phyloP scores from a whole-genome alignment of 73 alveolate genomes.

The Paramecium bursaria region DNA sequence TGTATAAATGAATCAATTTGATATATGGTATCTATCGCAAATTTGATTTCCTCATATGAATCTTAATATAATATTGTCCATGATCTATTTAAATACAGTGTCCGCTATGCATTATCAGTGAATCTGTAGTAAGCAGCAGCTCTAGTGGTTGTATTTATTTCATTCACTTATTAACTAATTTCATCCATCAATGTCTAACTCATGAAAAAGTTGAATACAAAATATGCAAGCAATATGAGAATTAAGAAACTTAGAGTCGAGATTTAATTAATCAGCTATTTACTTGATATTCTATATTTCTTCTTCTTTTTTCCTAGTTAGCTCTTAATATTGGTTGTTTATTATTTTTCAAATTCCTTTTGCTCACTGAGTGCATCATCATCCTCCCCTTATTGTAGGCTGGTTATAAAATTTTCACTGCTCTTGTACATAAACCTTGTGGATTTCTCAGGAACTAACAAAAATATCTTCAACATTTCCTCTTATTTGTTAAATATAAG shows the following conservation, averaged over 20 bases:
- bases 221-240: conserved; percentile 24
- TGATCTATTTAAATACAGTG: conserved; percentile 18
- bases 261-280: neutral
- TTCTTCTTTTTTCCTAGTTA: conserved; percentile 59
- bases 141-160: conserved; percentile 59
- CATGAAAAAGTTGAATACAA: conserved; percentile 41
- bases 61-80: neutral
- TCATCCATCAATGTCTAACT: conserved; percentile 15
- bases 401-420: conserved; percentile 63
- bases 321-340: conserved; percentile 1
- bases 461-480: conserved; percentile 41
- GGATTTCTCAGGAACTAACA: conserved; percentile 60
- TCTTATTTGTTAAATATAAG: neutral
- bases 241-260: neutral
- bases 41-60: neutral
- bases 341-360: conserved; percentile 63
- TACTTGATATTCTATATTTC: conserved; percentile 33
- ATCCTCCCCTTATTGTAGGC: conserved; percentile 62
- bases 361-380: conserved; percentile 48
- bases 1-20: conserved; percentile 60
- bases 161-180: conserved; percentile 28
- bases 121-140: conserved; percentile 53
- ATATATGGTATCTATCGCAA: conserved; percentile 4
- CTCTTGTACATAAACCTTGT: conserved; percentile 32
- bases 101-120: conserved; percentile 35